A percentile compares a stretch with the other conserved stretches of the same genome.
Conservation (phyloP, 164 flowering plant species). For the Magnolia changhungtana region DNA sequence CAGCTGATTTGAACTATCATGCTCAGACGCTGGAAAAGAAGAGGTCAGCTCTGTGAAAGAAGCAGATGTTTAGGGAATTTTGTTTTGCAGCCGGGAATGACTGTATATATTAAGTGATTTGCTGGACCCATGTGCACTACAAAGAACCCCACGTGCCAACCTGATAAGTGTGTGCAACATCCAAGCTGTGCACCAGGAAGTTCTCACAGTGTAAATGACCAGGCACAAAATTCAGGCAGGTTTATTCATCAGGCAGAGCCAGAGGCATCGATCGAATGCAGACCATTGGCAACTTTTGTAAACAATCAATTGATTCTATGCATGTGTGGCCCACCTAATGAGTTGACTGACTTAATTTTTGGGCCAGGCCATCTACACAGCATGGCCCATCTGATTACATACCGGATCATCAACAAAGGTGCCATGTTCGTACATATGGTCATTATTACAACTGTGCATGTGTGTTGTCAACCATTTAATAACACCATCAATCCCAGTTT, state of each 20-base stretch:
- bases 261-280: not conserved
- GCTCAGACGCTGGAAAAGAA: constrained; percentile 32
- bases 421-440: not conserved
- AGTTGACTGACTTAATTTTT: too few relatives aligned
- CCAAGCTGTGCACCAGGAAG: not conserved
- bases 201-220: not conserved
- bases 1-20: constrained; percentile 24
- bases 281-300: not conserved
- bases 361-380: not conserved
- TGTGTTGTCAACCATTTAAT: not conserved
- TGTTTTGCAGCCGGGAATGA: not conserved
- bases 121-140: too few relatives aligned
- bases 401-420: not conserved
- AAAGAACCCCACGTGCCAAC: too few relatives aligned
- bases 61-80: not conserved
- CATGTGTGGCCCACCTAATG: not conserved
- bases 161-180: too few relatives aligned
- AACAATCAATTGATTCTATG: not conserved
- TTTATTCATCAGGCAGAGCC: not conserved
- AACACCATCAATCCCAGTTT: not conserved
- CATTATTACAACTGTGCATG: not conserved
- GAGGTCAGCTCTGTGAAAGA: constrained; percentile 39
- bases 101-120: too few relatives aligned
- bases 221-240: not conserved
- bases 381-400: not conserved